A percentile compares a stretch with the other conserved stretches of the same genome.
Conservation (phyloP, 495 filamentous ascomycete species). For the Filosporella fistucella region DNA sequence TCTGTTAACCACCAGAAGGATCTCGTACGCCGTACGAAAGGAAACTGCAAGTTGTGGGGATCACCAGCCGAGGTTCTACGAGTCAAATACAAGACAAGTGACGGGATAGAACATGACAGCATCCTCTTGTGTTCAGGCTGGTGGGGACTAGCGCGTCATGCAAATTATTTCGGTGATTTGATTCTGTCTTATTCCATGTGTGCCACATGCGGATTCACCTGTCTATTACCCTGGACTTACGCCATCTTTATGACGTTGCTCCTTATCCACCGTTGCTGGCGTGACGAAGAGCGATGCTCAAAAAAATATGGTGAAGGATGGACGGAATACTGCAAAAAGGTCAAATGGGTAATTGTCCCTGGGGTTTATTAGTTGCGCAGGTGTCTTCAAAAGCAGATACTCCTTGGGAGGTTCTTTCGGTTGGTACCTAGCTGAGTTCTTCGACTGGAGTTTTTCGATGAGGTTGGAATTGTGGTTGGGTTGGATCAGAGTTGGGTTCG, state of each 20-base stretch:
- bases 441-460: no score
- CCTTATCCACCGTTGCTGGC: slow-evolving; percentile 29
- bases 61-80: slow-evolving; percentile 33
- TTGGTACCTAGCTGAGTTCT: no score
- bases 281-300: slow-evolving; percentile 37
- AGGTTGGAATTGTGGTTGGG: no score
- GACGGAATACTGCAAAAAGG: slow-evolving; percentile 37
- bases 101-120: slow-evolving; percentile 34
- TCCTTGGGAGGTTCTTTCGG: no score
- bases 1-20: slow-evolving; percentile 45
- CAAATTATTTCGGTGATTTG: slow-evolving; percentile 45
- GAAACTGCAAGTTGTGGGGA: slow-evolving; percentile 39
- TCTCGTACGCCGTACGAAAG: slow-evolving; percentile 35
- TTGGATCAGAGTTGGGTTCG: no score
- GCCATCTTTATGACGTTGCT: slow-evolving; percentile 39
- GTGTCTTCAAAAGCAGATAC: no score
- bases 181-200: slow-evolving; percentile 38
- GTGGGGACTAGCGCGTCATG: slow-evolving; percentile 44
- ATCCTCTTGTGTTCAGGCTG: slow-evolving; percentile 43
- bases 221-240: slow-evolving; percentile 41
- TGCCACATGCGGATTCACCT: slow-evolving; percentile 33
- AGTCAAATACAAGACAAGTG: slow-evolving; percentile 33
- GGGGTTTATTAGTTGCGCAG: slow-evolving; percentile 39
- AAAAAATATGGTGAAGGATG: slow-evolving; percentile 41
- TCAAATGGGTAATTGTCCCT: slow-evolving; percentile 39